phyloP scores from a whole-genome alignment of 2,329 filamentous ascomycete species.

The Neonectria magnoliae region DNA sequence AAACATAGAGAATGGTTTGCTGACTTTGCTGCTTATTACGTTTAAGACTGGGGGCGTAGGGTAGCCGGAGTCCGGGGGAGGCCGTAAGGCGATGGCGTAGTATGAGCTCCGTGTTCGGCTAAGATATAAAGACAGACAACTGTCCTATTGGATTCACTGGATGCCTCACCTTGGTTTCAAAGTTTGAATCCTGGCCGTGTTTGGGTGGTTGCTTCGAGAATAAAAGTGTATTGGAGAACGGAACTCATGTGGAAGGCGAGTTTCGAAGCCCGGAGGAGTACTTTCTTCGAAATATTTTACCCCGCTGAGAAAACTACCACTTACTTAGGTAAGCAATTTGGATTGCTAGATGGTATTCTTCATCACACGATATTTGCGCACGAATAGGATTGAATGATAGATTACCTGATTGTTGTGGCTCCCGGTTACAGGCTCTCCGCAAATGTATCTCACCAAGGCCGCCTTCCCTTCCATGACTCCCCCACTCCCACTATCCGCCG shows the following conservation, averaged over 20 bases:
- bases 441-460: not conserved
- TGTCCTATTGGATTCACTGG: not conserved
- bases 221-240: not conserved
- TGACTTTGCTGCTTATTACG: constrained; percentile 19
- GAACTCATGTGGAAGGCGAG: not conserved
- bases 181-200: not conserved
- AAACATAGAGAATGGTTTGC: constrained; percentile 2
- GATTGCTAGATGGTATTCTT: too few species aligned
- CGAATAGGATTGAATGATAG: not conserved
- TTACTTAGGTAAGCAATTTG: too few species aligned
- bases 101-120: constrained; percentile 36
- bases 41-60: not conserved
- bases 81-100: constrained; percentile 10
- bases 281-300: not conserved
- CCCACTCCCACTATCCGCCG: not conserved
- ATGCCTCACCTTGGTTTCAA: not conserved
- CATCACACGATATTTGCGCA: not conserved
- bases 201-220: not conserved
- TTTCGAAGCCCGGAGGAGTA: not conserved
- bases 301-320: not conserved
- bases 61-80: constrained; percentile 17
- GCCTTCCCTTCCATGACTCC: too few species aligned
- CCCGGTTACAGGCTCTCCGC: not conserved
- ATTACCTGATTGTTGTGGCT: not conserved
- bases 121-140: not conserved